Evolutionary conservation across 1,284 basidiomycete genomes (phyloP).

Genomic region (Coriolopsis trogii): DNA sequence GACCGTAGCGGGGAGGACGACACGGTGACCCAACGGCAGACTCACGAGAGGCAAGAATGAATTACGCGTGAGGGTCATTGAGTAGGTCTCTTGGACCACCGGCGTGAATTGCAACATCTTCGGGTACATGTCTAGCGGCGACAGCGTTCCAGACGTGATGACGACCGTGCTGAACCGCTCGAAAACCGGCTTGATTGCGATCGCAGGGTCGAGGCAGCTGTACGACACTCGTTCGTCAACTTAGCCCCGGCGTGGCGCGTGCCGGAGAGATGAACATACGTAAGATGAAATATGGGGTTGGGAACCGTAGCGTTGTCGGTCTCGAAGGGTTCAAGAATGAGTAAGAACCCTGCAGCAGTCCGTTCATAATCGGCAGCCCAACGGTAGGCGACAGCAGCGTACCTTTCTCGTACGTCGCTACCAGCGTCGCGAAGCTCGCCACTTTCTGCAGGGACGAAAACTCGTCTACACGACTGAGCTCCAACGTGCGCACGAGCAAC

Average conservation of each 20-base stretch:
- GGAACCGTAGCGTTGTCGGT: constrained; percentile 99
- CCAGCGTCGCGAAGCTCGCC: constrained; percentile 94
- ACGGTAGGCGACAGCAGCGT: background rate
- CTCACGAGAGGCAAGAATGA: constrained; percentile 95
- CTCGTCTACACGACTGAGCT: constrained; percentile 91
- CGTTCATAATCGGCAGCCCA: constrained; percentile 4
- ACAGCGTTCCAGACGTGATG: constrained; percentile 98
- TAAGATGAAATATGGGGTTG: constrained; percentile 98
- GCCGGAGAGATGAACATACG: constrained; percentile 53
- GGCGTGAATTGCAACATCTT: constrained; percentile 99
- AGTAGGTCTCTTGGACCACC: constrained; percentile 95
- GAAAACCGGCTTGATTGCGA: constrained; percentile 98
- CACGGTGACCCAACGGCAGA: constrained; percentile 18
- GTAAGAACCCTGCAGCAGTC: constrained; percentile 82
- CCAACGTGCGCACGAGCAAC: constrained; percentile 91
- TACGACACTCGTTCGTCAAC: background rate
- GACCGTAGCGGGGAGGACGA: too few species aligned
- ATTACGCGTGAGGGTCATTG: constrained; percentile 97
- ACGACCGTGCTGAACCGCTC: constrained; percentile 98
- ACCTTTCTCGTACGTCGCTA: constrained; percentile 99
- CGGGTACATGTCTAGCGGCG: constrained; percentile 99
- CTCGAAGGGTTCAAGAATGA: constrained; percentile 98
- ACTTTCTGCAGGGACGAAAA: constrained; percentile 93
- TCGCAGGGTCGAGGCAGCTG: constrained; percentile 95
- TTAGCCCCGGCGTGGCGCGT: background rate